Conservation (phyloP, 2,329 filamentous ascomycete genomes). For the Fusarium buharicum region DNA sequence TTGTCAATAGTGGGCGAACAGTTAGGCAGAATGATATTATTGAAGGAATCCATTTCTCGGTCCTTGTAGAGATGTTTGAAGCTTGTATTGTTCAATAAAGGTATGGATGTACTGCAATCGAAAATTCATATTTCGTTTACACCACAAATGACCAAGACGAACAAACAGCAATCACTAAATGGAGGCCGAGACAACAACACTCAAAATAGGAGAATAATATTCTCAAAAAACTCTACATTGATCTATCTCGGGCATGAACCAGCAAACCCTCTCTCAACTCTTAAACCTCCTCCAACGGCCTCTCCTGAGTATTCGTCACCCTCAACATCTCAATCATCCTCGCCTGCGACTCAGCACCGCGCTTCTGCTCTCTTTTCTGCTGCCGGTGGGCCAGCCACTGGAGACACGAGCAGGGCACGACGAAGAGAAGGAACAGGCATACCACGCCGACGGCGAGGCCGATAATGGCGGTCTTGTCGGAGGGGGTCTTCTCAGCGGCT, state of each 20-base stretch:
- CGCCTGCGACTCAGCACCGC: neutral
- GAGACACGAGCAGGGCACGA: conserved; percentile 20
- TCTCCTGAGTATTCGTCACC: neutral
- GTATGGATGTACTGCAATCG: no score
- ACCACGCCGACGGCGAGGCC: conserved; percentile 6
- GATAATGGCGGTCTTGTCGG: conserved; percentile 1
- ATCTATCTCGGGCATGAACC: neutral
- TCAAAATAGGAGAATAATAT: neutral
- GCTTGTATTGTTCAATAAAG: no score
- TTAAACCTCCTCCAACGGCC: neutral
- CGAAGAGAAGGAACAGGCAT: conserved; percentile 10
- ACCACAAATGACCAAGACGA: neutral
- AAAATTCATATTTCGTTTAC: no score
- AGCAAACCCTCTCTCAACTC: neutral
- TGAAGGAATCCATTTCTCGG: no score
- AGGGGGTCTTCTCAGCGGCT: neutral
- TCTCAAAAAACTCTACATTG: neutral
- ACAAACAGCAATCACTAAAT: neutral
- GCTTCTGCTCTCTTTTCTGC: conserved; percentile 6
- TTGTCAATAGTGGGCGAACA: neutral
- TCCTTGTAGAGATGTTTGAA: no score
- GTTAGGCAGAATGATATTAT: no score
- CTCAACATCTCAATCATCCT: neutral
- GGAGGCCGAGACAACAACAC: neutral
- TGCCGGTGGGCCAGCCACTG: conserved; percentile 12